Percentiles rank a stretch among this genome's conserved stretches.
These are phyloP conservation scores for Neobulgaria alba DNA, from an alignment of 2,329 filamentous ascomycete species.

Conservation along the genomic window DNA sequence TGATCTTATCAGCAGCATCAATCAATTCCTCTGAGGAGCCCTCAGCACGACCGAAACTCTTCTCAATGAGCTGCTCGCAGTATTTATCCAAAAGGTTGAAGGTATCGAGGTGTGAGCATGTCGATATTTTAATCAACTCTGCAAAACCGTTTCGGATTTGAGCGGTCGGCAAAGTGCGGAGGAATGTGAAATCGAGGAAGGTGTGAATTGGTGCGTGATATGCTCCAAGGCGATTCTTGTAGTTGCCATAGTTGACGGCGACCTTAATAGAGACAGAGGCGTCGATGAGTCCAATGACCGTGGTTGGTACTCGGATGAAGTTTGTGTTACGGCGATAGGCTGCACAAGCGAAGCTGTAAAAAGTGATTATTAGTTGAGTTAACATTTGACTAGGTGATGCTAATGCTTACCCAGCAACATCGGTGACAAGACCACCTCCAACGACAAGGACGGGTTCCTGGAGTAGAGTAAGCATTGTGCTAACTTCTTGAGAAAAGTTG, in stretches of 20 bases:
- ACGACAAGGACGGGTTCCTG: conserved; percentile 58
- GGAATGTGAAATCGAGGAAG: conserved; percentile 65
- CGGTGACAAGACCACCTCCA: conserved; percentile 62
- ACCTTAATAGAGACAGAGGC: conserved; percentile 71
- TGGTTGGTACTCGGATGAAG: conserved; percentile 66
- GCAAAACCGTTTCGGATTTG: conserved; percentile 69
- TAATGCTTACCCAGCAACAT: conserved; percentile 57
- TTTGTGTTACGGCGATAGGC: conserved; percentile 65
- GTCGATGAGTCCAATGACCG: conserved; percentile 67
- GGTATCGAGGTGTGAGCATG: conserved; percentile 56
- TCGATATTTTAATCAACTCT: conserved; percentile 69
- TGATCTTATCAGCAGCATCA: conserved; percentile 57
- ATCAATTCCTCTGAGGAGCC: conserved; percentile 46
- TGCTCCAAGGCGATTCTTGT: conserved; percentile 66
- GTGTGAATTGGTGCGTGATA: conserved; percentile 66
- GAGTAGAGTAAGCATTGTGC: neutral
- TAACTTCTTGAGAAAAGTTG: neutral
- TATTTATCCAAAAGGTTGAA: conserved; percentile 61
- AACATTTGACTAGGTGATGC: too few species aligned
- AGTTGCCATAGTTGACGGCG: conserved; percentile 68
- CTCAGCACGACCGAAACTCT: conserved; percentile 55
- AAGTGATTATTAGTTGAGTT: conserved; percentile 12
- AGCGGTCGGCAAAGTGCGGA: conserved; percentile 56
- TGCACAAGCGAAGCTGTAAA: conserved; percentile 57
- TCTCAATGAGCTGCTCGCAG: conserved; percentile 58